Base-by-base conservation (phyloP, 2,329 filamentous ascomycete genomes). In the Pseudonectria buxi region DNA sequence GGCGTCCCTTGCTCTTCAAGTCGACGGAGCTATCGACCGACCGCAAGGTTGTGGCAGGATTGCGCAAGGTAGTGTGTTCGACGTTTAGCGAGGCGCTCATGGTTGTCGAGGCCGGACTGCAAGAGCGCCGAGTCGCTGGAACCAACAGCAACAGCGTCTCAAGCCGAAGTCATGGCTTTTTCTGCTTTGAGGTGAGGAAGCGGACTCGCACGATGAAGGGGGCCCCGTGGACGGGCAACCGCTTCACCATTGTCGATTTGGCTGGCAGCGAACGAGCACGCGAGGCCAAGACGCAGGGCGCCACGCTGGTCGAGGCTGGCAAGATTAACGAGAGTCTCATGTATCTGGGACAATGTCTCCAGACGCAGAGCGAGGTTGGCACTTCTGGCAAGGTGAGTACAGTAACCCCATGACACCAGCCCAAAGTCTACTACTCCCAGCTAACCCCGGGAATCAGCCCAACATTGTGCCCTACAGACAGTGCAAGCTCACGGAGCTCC, bases 241-340 rank as follows among this genome's bases (percentile, higher is more conserved):
- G 81, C 2, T 67, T 96, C 22, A 95, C 87, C 0, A 82, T 96
- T 45, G 90, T 94, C 30, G 90, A 96, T 58, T 68, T 96, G 33
- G 90, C 90, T 13, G 90, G 89, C 11, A 96, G 92, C 42, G 92
- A 98, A 63, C 80, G 92, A 41, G 90, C 90, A 12, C 76, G 89
- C 41, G 88, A 92, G 45, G 89, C 92, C 16, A 95, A 95, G 69
- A 96, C 92, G 0, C 85, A 88, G 0, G 92, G 92, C 10, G 81
- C 87, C 4, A 95, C 90, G 0, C 74, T 98, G 11, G 90, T 85
- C 0, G 92, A 98, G 65, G 92, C 90, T 25, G 92, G 92, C 35
- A 96, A 96, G 65, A 98, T 98, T 58, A 98, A 98, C 55, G 89
- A 95, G 61, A 94, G 86, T 55, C 67, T 98, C 55, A 98, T 98